These are phyloP conservation scores for Stephania japonica DNA, from an alignment of 164 flowering plant genomes.

Conservation along the genomic window DNA sequence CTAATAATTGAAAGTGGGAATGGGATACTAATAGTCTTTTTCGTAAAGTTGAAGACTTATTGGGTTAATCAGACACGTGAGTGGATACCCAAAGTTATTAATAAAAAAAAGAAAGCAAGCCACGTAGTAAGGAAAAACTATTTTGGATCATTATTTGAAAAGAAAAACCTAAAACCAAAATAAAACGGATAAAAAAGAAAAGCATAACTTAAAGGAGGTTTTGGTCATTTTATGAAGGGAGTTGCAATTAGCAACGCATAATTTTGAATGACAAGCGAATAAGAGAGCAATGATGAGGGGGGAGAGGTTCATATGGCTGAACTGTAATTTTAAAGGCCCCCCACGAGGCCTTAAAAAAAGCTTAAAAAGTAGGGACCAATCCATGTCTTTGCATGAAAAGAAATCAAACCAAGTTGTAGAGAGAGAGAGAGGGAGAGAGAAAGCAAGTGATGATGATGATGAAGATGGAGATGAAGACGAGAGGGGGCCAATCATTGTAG, in stretches of 20 bases:
- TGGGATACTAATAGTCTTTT: too few relatives aligned
- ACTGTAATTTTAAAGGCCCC: neutral
- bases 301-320: neutral
- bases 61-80: too few relatives aligned
- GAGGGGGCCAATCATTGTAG: conserved; percentile 52
- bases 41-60: too few relatives aligned
- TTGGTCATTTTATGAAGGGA: neutral
- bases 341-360: neutral
- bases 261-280: neutral
- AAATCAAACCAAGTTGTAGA: neutral
- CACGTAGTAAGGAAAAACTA: too few relatives aligned
- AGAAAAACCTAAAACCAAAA: too few relatives aligned
- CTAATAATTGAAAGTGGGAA: too few relatives aligned
- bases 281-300: conserved; percentile 11
- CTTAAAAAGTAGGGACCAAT: neutral
- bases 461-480: conserved; percentile 1
- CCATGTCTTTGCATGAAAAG: neutral
- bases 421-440: too few relatives aligned
- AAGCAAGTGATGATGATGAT: neutral
- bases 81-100: too few relatives aligned
- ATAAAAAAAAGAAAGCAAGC: too few relatives aligned
- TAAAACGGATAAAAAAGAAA: neutral
- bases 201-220: neutral
- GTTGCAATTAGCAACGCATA: neutral
- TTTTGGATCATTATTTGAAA: neutral